Base-by-base conservation (phyloP, 75 land plant genomes). In the Cupressus sempervirens region DNA sequence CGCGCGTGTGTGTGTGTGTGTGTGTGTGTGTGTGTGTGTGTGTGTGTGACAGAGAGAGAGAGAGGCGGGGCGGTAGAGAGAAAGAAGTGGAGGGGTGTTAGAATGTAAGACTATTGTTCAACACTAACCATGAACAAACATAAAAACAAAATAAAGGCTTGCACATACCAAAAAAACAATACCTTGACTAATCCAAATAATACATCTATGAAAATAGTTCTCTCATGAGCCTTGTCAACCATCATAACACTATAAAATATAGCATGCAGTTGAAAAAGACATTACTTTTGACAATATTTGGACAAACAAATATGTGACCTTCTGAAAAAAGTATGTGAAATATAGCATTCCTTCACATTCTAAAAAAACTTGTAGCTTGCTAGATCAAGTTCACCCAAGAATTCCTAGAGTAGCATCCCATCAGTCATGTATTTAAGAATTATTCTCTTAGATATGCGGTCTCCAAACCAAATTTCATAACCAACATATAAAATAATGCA, bases 181-280 rank as follows among this genome's bases (percentile, higher is more conserved):
- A 87, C 97, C 93, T 96, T 96, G 7, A 96, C 94, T 73, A 96
- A 85, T 16, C 98, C 99, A 90, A 97, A 97, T 12, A 97, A 81
- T 82, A 97, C 92, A 87, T 97, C 99, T 41, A 96, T 97, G 30
- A 96, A 94, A 13, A 96, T 84, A 46, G 98, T 96, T 77, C 98
- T 89, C 87, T 96, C 98, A 83, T 96, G 98, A 6, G 99, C 99
- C 87, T 98, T 99, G 89, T 98, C 99, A 45, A 98, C 97, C 97
- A 98, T 98, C 82, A 98, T 87, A 13, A 98, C 99, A 89, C 98
- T 94, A 90, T 80, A 85, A 80, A 32, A 70, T 20, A 10, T n/a
- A 46, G 45, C 58, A 56, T 12, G 29, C 50, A 12, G 9, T 45
- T 45, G 45, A 50, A 43, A 45, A 43, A 26, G 4, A 32, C 12